A percentile compares a stretch with the other conserved stretches of the same genome.
Conservation (phyloP, 208 protist genomes). For the Trypanosomatidae sp. region DNA sequence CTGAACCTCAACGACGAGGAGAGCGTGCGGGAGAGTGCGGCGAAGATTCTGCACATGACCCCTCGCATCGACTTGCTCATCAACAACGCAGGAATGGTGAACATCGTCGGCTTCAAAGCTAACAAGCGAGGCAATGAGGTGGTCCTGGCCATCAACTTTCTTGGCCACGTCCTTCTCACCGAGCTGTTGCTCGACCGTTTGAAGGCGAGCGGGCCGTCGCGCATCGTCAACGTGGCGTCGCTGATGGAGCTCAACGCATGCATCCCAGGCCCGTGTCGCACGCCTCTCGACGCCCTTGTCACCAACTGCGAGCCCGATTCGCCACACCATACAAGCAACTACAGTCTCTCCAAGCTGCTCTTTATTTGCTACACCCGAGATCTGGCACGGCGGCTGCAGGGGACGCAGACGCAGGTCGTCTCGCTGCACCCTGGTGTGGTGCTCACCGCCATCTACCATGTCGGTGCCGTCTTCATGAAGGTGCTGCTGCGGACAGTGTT, state of each 20-base stretch:
- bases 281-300: slow-evolving; percentile 32
- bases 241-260: slow-evolving; percentile 47
- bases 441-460: slow-evolving; percentile 42
- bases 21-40: slow-evolving; percentile 30
- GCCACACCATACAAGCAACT: slow-evolving; percentile 36
- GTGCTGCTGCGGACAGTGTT: slow-evolving; percentile 47
- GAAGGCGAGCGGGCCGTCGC: slow-evolving; percentile 27
- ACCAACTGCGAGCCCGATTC: slow-evolving; percentile 35
- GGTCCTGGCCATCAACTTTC: slow-evolving; percentile 54
- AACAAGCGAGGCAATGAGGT: slow-evolving; percentile 47
- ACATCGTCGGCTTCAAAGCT: slow-evolving; percentile 6
- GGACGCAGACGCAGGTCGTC: slow-evolving; percentile 21
- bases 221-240: slow-evolving; percentile 55
- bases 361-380: slow-evolving; percentile 57
- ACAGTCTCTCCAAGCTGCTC: slow-evolving; percentile 56
- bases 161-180: slow-evolving; percentile 43
- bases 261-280: slow-evolving; percentile 28
- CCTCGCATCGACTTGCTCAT: slow-evolving; percentile 51
- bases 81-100: slow-evolving; percentile 51
- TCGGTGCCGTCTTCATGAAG: slow-evolving; percentile 33
- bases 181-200: slow-evolving; percentile 40
- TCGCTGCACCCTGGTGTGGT: slow-evolving; percentile 49
- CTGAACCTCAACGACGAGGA: slow-evolving; percentile 44
- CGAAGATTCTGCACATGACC: slow-evolving; percentile 23
- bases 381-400: slow-evolving; percentile 35